Conservation (phyloP, 208 protist genomes). For the Leptomonas seymouri region DNA sequence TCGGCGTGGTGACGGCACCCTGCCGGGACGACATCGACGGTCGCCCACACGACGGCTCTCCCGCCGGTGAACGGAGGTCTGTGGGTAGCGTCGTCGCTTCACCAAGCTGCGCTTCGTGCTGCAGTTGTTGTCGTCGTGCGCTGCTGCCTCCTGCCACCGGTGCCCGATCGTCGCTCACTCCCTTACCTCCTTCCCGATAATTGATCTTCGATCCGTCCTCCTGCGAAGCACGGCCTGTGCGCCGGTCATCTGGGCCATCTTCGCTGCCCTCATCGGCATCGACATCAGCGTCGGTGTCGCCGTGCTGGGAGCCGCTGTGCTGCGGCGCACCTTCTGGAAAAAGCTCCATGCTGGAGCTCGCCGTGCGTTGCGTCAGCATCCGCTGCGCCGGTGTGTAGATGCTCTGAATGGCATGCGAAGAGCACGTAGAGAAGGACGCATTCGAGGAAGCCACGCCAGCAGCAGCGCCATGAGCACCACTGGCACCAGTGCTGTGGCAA, state of each 20-base stretch:
- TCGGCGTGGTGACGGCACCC: neutral
- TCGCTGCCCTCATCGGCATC: neutral
- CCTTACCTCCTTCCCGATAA: neutral
- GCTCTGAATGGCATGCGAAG: slow-evolving; percentile 14
- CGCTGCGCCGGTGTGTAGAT: slow-evolving; percentile 28
- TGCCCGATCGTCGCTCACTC: neutral
- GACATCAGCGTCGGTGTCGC: neutral
- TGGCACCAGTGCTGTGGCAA: no score
- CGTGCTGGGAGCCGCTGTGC: neutral
- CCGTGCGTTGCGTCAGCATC: slow-evolving; percentile 13
- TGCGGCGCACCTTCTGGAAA: neutral
- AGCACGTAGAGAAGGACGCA: slow-evolving; percentile 9
- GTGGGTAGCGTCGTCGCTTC: neutral
- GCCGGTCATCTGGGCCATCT: no score
- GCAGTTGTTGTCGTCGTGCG: neutral
- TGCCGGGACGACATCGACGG: neutral
- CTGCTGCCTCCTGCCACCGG: neutral
- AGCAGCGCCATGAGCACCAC: neutral
- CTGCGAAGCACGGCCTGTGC: neutral
- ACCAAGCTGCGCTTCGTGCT: neutral
- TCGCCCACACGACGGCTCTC: neutral
- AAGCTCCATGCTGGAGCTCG: neutral
- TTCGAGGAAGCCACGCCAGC: neutral
- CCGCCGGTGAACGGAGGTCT: neutral
- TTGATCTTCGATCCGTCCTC: neutral